Percentiles rank a stretch among this genome's conserved stretches.
Conservation (phyloP, 495 filamentous ascomycete species). For the Daldinia bambusicola region DNA sequence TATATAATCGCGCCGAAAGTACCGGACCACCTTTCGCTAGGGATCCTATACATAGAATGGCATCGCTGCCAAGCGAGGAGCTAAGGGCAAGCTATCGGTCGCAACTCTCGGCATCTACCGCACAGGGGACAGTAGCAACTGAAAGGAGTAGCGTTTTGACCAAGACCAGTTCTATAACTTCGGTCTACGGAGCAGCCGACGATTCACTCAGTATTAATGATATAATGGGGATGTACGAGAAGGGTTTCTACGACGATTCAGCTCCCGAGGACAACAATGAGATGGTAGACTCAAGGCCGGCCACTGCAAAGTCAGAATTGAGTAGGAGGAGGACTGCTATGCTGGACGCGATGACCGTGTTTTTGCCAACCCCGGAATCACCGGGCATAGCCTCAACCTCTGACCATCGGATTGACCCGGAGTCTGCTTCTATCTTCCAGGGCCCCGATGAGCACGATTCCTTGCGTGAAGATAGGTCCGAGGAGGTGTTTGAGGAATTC, state of each 20-base stretch:
- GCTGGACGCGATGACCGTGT: slow-evolving; percentile 59
- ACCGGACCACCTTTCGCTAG: slow-evolving; percentile 43
- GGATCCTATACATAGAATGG: slow-evolving; percentile 56
- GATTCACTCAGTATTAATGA: slow-evolving; percentile 88
- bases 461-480: slow-evolving; percentile 46
- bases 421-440: slow-evolving; percentile 55
- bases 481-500: slow-evolving; percentile 35
- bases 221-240: slow-evolving; percentile 91
- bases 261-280: slow-evolving; percentile 54
- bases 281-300: slow-evolving; percentile 48
- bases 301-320: slow-evolving; percentile 48
- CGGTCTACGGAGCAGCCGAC: slow-evolving; percentile 68
- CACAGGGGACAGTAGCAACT: slow-evolving; percentile 73
- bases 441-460: slow-evolving; percentile 49
- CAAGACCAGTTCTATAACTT: slow-evolving; percentile 79
- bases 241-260: slow-evolving; percentile 76
- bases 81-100: slow-evolving; percentile 79
- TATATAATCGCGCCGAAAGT: slow-evolving; percentile 48
- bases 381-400: slow-evolving; percentile 35
- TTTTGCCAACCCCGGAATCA: slow-evolving; percentile 46
- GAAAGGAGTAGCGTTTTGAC: slow-evolving; percentile 85
- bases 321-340: slow-evolving; percentile 52
- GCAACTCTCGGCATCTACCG: slow-evolving; percentile 71
- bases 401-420: slow-evolving; percentile 39
- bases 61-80: slow-evolving; percentile 60